Conservation (phyloP, 805 yeast species). For the Saturnispora halmiae region DNA sequence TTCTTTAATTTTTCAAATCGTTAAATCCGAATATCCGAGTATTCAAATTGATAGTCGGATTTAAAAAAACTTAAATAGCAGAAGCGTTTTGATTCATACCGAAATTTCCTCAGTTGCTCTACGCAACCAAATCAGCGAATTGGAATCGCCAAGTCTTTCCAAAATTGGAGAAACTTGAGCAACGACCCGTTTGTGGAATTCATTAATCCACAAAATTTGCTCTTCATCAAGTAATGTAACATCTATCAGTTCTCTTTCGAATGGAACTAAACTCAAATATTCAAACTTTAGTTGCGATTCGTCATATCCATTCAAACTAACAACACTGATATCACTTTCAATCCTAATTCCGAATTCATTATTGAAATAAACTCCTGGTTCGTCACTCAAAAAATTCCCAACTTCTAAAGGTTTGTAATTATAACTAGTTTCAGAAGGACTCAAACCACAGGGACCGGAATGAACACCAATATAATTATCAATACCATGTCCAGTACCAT, state of each 20-base stretch:
- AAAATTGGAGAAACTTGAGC: constrained; percentile 40
- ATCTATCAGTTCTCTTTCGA: constrained; percentile 70
- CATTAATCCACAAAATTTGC: constrained; percentile 63
- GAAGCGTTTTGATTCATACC: too few species aligned
- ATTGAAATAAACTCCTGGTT: constrained; percentile 89
- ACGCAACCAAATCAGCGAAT: constrained; percentile 61
- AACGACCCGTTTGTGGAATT: constrained; percentile 54
- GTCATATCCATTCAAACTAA: constrained; percentile 33
- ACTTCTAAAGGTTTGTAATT: constrained; percentile 42
- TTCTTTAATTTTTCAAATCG: too few species aligned
- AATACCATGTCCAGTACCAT: constrained; percentile 98
- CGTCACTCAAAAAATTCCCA: constrained; percentile 81
- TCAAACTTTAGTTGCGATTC: constrained; percentile 54
- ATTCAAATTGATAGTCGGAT: too few species aligned
- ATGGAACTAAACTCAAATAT: constrained; percentile 79
- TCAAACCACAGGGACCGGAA: constrained; percentile 87
- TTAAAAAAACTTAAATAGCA: too few species aligned
- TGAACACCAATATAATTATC: constrained; percentile 88
- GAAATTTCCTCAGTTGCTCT: constrained; percentile 43
- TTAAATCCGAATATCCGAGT: too few species aligned
- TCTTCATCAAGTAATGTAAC: constrained; percentile 41
- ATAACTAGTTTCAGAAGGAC: constrained; percentile 28
- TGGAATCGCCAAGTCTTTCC: constrained; percentile 44
- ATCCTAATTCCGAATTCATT: constrained; percentile 86
- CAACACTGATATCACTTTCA: constrained; percentile 69